Percentiles rank a stretch among this genome's conserved stretches.
Conservation (phyloP, 2,329 filamentous ascomycete species). For the Raffaelea arxii region DNA sequence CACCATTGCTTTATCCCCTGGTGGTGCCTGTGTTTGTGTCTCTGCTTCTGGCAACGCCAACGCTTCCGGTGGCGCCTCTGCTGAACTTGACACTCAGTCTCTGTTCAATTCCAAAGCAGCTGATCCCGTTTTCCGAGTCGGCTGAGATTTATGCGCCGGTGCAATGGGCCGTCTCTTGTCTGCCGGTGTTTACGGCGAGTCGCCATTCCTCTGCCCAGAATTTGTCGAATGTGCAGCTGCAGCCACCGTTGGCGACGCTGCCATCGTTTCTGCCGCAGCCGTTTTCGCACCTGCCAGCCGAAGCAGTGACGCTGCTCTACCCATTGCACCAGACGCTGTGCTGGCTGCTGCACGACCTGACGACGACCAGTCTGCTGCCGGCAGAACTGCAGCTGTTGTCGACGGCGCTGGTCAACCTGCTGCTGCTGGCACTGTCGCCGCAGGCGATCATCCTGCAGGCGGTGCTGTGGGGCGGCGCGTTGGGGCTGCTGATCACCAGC, state of each 20-base stretch:
- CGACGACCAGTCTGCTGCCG: slow-evolving; percentile 77
- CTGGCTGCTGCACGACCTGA: slow-evolving; percentile 65
- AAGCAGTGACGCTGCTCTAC: slow-evolving; percentile 44
- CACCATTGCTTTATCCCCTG: slow-evolving; percentile 79
- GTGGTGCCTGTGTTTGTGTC: slow-evolving; percentile 68
- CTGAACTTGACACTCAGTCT: slow-evolving; percentile 71
- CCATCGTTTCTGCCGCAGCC: not conserved
- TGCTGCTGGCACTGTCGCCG: slow-evolving; percentile 68
- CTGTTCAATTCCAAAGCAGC: slow-evolving; percentile 60
- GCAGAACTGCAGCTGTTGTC: slow-evolving; percentile 85
- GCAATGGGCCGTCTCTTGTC: slow-evolving; percentile 71
- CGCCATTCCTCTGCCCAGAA: not conserved
- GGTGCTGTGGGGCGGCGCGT: slow-evolving; percentile 74
- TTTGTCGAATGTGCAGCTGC: not conserved
- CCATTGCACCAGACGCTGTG: slow-evolving; percentile 75
- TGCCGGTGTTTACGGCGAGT: slow-evolving; percentile 48
- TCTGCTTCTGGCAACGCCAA: slow-evolving; percentile 57
- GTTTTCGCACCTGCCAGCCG: slow-evolving; percentile 13
- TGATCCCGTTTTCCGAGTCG: slow-evolving; percentile 56
- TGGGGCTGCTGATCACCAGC: slow-evolving; percentile 65
- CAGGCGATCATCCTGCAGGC: slow-evolving; percentile 80
- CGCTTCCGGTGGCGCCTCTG: slow-evolving; percentile 38
- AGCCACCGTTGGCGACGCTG: too few relatives aligned
- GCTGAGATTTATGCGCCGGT: slow-evolving; percentile 50
- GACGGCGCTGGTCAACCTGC: slow-evolving; percentile 68